Evolutionary conservation across 2,329 filamentous ascomycete genomes (phyloP).

Genomic region (Pyricularia grisea): DNA sequence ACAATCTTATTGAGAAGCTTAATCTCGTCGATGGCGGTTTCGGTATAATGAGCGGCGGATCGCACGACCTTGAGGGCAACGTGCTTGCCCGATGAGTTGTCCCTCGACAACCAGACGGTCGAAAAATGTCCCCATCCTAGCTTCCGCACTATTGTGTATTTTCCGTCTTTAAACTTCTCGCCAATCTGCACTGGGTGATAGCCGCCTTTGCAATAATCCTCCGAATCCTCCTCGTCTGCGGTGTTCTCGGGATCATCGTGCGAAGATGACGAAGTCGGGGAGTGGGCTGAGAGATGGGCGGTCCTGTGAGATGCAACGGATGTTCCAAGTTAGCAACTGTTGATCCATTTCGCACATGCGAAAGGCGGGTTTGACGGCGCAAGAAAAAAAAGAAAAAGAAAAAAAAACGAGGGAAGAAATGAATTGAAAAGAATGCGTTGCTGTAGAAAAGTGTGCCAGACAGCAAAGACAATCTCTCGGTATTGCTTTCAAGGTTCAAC

Average conservation of each 20-base stretch:
- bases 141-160: constrained; percentile 93
- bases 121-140: constrained; percentile 98
- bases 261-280: constrained; percentile 68
- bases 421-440: background rate
- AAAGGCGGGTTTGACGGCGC: background rate
- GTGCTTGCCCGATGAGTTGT: constrained; percentile 84
- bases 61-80: constrained; percentile 97
- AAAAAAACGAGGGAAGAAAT: too few relatives aligned
- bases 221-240: constrained; percentile 95
- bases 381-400: too few relatives aligned
- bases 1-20: constrained; percentile 97
- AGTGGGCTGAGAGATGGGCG: constrained; percentile 47
- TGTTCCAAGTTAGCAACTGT: background rate
- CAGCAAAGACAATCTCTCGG: background rate
- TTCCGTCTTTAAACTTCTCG: constrained; percentile 95
- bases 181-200: constrained; percentile 94
- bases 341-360: background rate
- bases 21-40: constrained; percentile 98
- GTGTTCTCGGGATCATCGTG: constrained; percentile 85
- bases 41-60: constrained; percentile 95
- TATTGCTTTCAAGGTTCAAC: background rate
- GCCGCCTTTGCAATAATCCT: constrained; percentile 98
- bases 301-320: constrained; percentile 29
- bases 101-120: constrained; percentile 79
- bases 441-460: background rate